Conservation (phyloP, 768 basidiomycete species). For the Ephemerocybe angulata region DNA sequence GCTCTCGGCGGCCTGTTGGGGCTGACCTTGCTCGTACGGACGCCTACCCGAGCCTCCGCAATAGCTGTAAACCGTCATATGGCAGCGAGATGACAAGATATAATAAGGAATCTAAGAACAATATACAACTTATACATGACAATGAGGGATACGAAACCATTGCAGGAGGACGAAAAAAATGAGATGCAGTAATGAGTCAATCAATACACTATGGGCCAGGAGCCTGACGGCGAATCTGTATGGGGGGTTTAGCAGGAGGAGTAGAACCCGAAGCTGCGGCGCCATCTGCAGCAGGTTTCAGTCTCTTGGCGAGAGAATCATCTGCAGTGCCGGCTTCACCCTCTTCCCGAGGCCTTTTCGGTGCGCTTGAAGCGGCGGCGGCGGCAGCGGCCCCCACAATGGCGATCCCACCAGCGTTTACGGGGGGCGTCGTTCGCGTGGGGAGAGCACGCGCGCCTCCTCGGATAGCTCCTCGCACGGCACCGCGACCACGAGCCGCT, state of each 20-base stretch:
- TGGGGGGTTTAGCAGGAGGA: constrained; percentile 16
- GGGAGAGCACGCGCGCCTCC: background rate
- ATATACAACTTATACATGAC: background rate
- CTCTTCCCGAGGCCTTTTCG: constrained; percentile 63
- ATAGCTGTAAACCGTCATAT: no score
- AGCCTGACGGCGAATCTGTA: constrained; percentile 17
- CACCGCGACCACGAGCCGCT: background rate
- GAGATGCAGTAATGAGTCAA: background rate
- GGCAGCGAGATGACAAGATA: no score
- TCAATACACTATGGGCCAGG: constrained; percentile 10
- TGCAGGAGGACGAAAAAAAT: background rate
- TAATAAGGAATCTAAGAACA: no score
- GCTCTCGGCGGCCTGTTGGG: no score
- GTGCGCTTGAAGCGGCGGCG: constrained; percentile 7
- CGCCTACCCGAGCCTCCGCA: no score
- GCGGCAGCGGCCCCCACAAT: background rate
- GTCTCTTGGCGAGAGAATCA: constrained; percentile 62
- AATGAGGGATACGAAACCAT: background rate
- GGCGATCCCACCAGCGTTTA: background rate
- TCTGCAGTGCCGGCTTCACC: constrained; percentile 34
- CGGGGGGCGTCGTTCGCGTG: background rate
- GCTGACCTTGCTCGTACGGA: no score
- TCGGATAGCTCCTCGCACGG: background rate
- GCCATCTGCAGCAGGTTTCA: constrained; percentile 50
- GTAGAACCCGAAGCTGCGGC: background rate